Evolutionary conservation across 108 stramenopile genomes (phyloP).

Genomic region (Cyclostephanos invisitatus): DNA sequence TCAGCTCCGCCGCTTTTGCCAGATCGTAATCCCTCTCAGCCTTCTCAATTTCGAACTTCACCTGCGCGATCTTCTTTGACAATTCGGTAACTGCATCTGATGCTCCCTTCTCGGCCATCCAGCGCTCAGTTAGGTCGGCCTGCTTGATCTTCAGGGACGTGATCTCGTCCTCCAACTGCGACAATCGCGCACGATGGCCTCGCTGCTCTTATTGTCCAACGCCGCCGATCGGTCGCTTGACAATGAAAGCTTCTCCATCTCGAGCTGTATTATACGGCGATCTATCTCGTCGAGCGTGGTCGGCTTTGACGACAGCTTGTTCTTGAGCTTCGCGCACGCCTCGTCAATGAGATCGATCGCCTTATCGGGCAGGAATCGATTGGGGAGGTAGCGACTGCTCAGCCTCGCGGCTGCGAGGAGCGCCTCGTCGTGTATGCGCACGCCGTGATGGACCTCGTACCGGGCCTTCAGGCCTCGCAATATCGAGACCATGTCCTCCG

Average conservation of each 20-base stretch:
- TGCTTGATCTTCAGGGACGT: slow-evolving; percentile 67
- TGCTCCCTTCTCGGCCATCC: slow-evolving; percentile 77
- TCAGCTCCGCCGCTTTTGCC: slow-evolving; percentile 92
- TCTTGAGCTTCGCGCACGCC: slow-evolving; percentile 91
- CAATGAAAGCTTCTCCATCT: slow-evolving; percentile 59
- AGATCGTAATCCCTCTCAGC: slow-evolving; percentile 93
- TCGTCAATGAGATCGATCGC: slow-evolving; percentile 99
- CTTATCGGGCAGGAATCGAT: slow-evolving; percentile 84
- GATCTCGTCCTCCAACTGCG: slow-evolving; percentile 75
- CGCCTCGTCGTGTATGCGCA: slow-evolving; percentile 96
- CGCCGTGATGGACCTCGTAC: slow-evolving; percentile 97
- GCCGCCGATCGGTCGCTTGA: slow-evolving; percentile 25
- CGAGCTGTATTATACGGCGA: slow-evolving; percentile 60
- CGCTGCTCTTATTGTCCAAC: slow-evolving; percentile 33
- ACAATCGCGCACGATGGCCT: slow-evolving; percentile 56
- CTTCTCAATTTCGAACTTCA: slow-evolving; percentile 87
- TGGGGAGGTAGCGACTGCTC: slow-evolving; percentile 95
- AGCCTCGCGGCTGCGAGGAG: slow-evolving; percentile 97
- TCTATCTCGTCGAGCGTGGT: slow-evolving; percentile 58
- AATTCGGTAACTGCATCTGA: slow-evolving; percentile 72
- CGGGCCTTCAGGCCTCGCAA: slow-evolving; percentile 95
- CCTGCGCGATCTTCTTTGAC: slow-evolving; percentile 87
- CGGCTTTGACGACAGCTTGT: slow-evolving; percentile 78
- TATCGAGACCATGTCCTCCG: slow-evolving; percentile 97
- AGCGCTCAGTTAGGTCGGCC: slow-evolving; percentile 69